A percentile compares a stretch with the other conserved stretches of the same genome.
Evolutionary conservation across 2,329 filamentous ascomycete species (phyloP).

Genomic region (Phyllosticta ampelicida): DNA sequence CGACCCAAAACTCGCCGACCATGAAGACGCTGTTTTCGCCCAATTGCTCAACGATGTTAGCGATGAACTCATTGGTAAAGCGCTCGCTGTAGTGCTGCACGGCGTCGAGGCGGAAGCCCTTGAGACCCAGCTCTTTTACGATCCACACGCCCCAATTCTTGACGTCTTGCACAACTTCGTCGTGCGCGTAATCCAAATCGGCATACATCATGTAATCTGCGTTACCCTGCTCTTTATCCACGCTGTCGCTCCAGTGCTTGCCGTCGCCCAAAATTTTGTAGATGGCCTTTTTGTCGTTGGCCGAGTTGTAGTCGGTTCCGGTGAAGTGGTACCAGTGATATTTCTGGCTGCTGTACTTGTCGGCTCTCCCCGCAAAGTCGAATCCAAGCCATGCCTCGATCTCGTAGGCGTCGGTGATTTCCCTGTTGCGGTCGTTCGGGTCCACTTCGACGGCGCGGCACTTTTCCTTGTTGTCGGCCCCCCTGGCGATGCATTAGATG

Average conservation of each 20-base stretch:
- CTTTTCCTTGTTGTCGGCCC: conserved; percentile 53
- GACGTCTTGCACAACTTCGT: conserved; percentile 56
- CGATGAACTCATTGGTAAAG: conserved; percentile 57
- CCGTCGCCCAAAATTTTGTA: conserved; percentile 54
- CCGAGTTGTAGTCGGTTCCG: conserved; percentile 55
- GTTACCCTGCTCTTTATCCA: conserved; percentile 56
- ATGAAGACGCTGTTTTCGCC: conserved; percentile 47
- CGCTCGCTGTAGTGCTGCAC: conserved; percentile 59
- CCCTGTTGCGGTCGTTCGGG: conserved; percentile 43
- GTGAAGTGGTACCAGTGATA: conserved; percentile 60
- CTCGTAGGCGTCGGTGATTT: conserved; percentile 45
- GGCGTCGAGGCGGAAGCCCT: conserved; percentile 60
- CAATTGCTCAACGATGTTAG: conserved; percentile 39
- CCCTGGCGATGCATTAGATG: conserved; percentile 18
- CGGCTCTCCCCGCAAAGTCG: conserved; percentile 51
- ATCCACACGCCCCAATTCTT: conserved; percentile 58
- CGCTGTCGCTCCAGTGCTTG: conserved; percentile 53
- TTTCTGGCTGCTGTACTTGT: conserved; percentile 49
- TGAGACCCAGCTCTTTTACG: conserved; percentile 46
- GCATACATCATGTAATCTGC: conserved; percentile 49
- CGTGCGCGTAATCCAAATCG: conserved; percentile 54
- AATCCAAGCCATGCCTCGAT: conserved; percentile 61
- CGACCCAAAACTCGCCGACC: conserved; percentile 60
- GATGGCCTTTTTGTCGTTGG: conserved; percentile 47
- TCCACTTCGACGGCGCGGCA: conserved; percentile 56